Evolutionary conservation across 768 basidiomycete species (phyloP).

Genomic region (Lactarius sanguifluus): DNA sequence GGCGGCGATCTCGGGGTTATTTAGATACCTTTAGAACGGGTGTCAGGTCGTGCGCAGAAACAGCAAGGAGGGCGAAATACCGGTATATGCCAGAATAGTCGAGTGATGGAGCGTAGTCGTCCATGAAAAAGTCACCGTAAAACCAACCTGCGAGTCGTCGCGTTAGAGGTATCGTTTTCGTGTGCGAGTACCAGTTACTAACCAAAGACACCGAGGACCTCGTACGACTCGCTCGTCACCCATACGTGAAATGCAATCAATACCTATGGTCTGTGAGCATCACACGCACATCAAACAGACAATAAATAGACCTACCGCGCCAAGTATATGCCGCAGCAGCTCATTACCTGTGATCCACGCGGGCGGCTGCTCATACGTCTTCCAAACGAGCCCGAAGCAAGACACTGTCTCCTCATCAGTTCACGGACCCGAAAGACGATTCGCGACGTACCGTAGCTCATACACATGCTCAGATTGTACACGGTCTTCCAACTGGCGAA

Average conservation of each 20-base stretch:
- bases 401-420: constrained; percentile 55
- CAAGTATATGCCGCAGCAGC: constrained; percentile 84
- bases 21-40: constrained; percentile 61
- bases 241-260: constrained; percentile 87
- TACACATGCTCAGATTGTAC: constrained; percentile 90
- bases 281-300: background rate
- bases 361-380: constrained; percentile 77
- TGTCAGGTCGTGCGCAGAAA: background rate
- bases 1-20: constrained; percentile 95
- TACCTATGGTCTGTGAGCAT: constrained; percentile 45
- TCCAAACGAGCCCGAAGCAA: constrained; percentile 82
- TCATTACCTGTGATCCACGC: constrained; percentile 90
- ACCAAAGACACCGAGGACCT: constrained; percentile 94
- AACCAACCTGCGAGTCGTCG: constrained; percentile 74
- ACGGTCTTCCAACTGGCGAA: constrained; percentile 94
- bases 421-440: background rate
- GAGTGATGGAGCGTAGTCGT: constrained; percentile 84
- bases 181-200: constrained; percentile 26
- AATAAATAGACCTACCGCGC: constrained; percentile 56
- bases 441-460: constrained; percentile 78
- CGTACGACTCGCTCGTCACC: constrained; percentile 87
- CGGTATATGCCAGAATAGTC: constrained; percentile 98
- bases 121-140: constrained; percentile 96
- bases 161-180: background rate
- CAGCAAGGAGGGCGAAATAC: constrained; percentile 38